Conservation (phyloP, 306 rosid species). For the Cucurbita ficifolia region DNA sequence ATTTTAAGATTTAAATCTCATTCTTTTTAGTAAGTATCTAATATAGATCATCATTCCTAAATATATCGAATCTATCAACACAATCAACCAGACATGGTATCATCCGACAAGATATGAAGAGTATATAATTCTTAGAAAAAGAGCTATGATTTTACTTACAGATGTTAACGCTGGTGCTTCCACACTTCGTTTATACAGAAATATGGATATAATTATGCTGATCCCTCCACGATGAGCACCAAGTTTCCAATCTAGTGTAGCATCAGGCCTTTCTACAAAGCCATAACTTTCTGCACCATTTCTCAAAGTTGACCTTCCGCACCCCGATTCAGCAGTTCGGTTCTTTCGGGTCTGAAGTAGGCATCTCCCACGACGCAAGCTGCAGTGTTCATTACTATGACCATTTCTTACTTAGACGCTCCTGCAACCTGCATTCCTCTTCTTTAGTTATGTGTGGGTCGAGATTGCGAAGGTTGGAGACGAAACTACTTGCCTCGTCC, state of each 20-base stretch:
- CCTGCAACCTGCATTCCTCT: constrained; percentile 41
- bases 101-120: not conserved
- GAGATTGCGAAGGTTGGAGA: constrained; percentile 37
- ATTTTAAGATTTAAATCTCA: not conserved
- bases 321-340: not conserved
- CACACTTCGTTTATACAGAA: not conserved
- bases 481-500: constrained; percentile 53
- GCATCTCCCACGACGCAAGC: not conserved
- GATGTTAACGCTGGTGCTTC: not conserved
- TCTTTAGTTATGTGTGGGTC: constrained; percentile 44
- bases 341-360: not conserved
- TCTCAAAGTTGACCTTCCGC: not conserved
- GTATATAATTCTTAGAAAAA: not conserved
- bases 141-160: not conserved
- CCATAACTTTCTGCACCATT: too few species aligned
- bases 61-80: not conserved
- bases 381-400: constrained; percentile 3
- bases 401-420: constrained; percentile 50
- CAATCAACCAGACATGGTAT: not conserved
- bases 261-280: not conserved
- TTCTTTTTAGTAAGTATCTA: not conserved
- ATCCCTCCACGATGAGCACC: not conserved
- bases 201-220: not conserved
- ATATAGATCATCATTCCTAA: not conserved
- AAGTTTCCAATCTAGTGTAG: not conserved